A percentile compares a stretch with the other conserved stretches of the same genome.
phyloP scores from a whole-genome alignment of 2,329 filamentous ascomycete species.

The Davidsoniella virescens region DNA sequence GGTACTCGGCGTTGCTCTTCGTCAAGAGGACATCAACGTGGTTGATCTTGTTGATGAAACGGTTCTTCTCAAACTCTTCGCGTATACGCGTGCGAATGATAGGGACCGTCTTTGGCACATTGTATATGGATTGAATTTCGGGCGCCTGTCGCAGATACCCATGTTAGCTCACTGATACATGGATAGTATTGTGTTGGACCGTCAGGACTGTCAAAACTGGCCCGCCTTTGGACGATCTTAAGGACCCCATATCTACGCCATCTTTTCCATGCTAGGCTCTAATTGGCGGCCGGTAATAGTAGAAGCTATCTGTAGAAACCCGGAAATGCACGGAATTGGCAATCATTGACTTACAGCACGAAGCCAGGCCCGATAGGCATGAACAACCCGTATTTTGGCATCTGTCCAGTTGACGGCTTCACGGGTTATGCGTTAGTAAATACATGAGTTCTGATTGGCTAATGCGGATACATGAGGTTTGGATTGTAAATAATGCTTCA shows the following conservation, averaged over 20 bases:
- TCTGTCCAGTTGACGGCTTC: constrained; percentile 77
- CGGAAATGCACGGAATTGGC: too few relatives aligned
- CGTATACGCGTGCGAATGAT: constrained; percentile 82
- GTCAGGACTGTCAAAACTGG: background rate
- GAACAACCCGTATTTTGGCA: constrained; percentile 72
- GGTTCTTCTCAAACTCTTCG: constrained; percentile 90
- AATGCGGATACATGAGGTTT: background rate
- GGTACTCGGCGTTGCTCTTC: constrained; percentile 84
- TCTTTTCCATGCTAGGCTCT: background rate
- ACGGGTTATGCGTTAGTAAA: constrained; percentile 21
- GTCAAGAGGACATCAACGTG: constrained; percentile 81
- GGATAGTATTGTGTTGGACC: too few relatives aligned
- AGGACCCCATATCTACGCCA: background rate
- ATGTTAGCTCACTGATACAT: background rate
- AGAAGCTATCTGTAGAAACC: too few relatives aligned
- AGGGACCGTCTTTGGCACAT: constrained; percentile 73
- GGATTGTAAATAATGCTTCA: background rate
- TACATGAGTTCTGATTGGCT: background rate
- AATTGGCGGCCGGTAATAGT: too few relatives aligned
- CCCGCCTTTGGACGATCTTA: background rate
- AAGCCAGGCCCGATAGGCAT: constrained; percentile 89
- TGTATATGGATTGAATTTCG: constrained; percentile 96
- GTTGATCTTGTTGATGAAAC: constrained; percentile 77
- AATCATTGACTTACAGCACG: constrained; percentile 57
- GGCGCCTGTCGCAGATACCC: constrained; percentile 50